phyloP scores from a whole-genome alignment of 2,329 filamentous ascomycete genomes.

The Cryphonectria radicalis region DNA sequence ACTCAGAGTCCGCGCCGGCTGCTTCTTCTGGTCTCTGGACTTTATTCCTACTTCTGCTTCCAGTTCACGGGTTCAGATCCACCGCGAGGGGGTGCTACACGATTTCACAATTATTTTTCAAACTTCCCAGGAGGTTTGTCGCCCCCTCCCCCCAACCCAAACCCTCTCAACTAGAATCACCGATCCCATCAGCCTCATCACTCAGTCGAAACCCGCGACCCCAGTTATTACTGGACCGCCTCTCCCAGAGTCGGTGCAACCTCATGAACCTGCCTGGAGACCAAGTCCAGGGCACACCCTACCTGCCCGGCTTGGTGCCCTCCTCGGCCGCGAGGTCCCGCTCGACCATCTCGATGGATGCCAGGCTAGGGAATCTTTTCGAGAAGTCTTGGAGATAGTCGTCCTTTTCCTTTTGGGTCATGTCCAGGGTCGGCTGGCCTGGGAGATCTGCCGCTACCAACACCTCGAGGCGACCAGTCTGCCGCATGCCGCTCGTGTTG shows the following conservation, averaged over 20 bases:
- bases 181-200: not conserved
- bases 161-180: not conserved
- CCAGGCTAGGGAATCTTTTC: constrained; percentile 84
- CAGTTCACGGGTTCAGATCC: not conserved
- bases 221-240: not conserved
- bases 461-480: constrained; percentile 39
- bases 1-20: not conserved
- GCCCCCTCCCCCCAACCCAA: too few species aligned
- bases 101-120: not conserved
- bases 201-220: not conserved
- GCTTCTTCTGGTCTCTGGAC: not conserved
- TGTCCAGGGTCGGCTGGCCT: constrained; percentile 55
- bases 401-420: constrained; percentile 62
- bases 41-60: not conserved
- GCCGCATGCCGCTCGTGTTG: constrained; percentile 34
- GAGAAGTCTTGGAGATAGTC: constrained; percentile 75
- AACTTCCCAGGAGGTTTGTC: too few species aligned
- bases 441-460: constrained; percentile 52
- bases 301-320: constrained; percentile 31
- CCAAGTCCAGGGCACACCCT: constrained; percentile 26
- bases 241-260: constrained; percentile 22
- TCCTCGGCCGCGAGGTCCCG: constrained; percentile 56
- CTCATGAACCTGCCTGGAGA: constrained; percentile 22
- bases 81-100: not conserved
- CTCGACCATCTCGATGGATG: constrained; percentile 87